phyloP scores from a whole-genome alignment of 352 stramenopile species.

The Phytophthora ramorum region DNA sequence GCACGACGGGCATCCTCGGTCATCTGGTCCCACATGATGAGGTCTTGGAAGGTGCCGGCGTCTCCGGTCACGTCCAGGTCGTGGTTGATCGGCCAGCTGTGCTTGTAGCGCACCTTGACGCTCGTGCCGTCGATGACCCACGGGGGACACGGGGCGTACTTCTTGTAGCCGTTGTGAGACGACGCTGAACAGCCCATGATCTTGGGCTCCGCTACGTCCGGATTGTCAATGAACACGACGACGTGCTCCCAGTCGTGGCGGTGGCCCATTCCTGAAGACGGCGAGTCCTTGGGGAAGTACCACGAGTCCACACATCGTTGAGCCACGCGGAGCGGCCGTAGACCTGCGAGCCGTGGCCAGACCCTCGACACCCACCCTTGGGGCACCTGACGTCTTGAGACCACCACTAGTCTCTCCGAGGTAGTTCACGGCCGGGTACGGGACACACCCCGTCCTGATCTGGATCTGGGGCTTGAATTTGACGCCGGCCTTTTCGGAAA shows the following conservation, averaged over 20 bases:
- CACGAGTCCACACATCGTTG: slow-evolving; percentile 33
- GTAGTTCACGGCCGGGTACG: neutral
- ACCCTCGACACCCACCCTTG: neutral
- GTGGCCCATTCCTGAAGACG: slow-evolving; percentile 37
- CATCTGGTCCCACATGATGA: slow-evolving; percentile 38
- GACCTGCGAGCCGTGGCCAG: neutral
- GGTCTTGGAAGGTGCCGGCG: slow-evolving; percentile 18
- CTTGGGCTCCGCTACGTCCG: slow-evolving; percentile 16
- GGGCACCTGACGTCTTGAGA: neutral
- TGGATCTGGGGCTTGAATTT: neutral
- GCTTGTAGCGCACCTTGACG: slow-evolving; percentile 36
- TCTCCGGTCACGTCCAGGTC: slow-evolving; percentile 23
- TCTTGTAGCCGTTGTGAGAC: slow-evolving; percentile 34
- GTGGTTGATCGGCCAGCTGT: slow-evolving; percentile 34
- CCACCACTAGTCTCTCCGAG: neutral
- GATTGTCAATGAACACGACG: slow-evolving; percentile 49
- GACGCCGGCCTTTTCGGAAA: neutral
- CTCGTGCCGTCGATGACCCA: slow-evolving; percentile 20
- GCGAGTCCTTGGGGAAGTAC: slow-evolving; percentile 60
- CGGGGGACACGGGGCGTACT: slow-evolving; percentile 23
- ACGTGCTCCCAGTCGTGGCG: slow-evolving; percentile 54
- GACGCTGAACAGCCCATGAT: slow-evolving; percentile 32
- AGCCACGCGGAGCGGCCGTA: neutral
- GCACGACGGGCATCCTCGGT: neutral
- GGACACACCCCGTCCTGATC: neutral